These are phyloP conservation scores for Penicillium expansum DNA, from an alignment of 2,329 filamentous ascomycete species.

Conservation along the genomic window DNA sequence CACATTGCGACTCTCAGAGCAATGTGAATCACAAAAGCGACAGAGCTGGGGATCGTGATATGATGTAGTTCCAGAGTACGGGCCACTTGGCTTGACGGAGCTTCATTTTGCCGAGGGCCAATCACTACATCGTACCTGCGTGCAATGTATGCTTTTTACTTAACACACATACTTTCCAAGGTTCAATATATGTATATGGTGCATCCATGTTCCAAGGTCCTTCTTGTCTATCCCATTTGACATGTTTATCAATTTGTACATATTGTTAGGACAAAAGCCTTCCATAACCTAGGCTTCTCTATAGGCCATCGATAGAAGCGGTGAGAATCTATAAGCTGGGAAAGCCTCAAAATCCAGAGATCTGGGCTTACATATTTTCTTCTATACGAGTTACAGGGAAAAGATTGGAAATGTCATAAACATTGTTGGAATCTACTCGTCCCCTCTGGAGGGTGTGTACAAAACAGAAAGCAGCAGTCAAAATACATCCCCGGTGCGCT, in stretches of 20 bases:
- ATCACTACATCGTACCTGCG: constrained; percentile 11
- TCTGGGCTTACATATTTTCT: background rate
- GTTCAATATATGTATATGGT: background rate
- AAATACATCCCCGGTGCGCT: constrained; percentile 26
- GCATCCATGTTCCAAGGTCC: too few relatives aligned
- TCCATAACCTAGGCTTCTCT: background rate
- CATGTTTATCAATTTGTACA: background rate
- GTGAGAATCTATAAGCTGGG: background rate
- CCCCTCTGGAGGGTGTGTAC: constrained; percentile 31
- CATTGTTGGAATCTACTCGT: constrained; percentile 22
- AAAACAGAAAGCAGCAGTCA: constrained; percentile 28
- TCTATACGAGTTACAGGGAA: background rate
- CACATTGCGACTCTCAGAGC: constrained; percentile 34
- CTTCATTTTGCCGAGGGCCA: constrained; percentile 35
- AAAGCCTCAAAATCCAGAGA: background rate
- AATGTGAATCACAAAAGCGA: constrained; percentile 1
- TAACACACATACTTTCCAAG: background rate
- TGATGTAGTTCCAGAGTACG: constrained; percentile 26
- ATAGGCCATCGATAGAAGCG: background rate
- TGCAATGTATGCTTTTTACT: background rate
- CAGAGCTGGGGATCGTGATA: constrained; percentile 7
- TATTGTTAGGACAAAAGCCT: background rate
- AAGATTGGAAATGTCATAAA: constrained; percentile 14
- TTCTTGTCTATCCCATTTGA: background rate
- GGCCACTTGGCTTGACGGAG: constrained; percentile 42